Base-by-base conservation (phyloP, 306 rosid species). In the Sindora glabra region DNA sequence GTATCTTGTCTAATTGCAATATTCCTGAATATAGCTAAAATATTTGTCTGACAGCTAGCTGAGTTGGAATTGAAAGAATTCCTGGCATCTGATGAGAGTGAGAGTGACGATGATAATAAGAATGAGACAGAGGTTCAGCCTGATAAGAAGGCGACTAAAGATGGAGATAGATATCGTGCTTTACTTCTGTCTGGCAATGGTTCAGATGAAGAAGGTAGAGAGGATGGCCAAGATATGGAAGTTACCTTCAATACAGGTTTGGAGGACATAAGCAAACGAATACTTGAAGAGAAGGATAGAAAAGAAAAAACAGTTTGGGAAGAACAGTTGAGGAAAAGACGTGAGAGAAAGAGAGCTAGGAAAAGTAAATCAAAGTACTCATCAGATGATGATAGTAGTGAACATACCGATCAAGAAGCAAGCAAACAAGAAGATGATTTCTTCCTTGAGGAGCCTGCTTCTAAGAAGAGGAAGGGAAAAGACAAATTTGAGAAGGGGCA, bases 181-280 rank as follows among this genome's bases (percentile, higher is more conserved):
- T 77, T 92, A 65, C 72, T 92, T 26, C 73, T 72, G 54, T 65
- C 85, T 50, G 86, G 83, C 15, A 47, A 71, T 64, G 80, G 74
- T 53, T 81, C 87, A 49, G 94, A 83, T 52, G 86, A 65, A 64
- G 95, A 83, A 25, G 80, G 59, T 8, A 86, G 68, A 59, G 71
- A 75, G 25, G 78, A 57, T 52, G 80, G 27, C 48, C 83, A 80
- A 76, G 87, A 92, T 67, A 86, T 92, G 99, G 96, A 89, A 82
- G 84, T 92, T 49, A 92, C 96, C 46, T 92, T 92, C 74, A 92
- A 89, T 66, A 72, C 96, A 32, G 94, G 83, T 62, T 77, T 92
- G 73, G 90, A 92, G 73, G 94, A 92, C 74, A 62, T 88, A 62
- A 89, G 95, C 71, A 92, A 83, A 76, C 90, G 73, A 62, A 81